phyloP scores from a whole-genome alignment of 1,284 basidiomycete species.

The Cerrena zonata region DNA sequence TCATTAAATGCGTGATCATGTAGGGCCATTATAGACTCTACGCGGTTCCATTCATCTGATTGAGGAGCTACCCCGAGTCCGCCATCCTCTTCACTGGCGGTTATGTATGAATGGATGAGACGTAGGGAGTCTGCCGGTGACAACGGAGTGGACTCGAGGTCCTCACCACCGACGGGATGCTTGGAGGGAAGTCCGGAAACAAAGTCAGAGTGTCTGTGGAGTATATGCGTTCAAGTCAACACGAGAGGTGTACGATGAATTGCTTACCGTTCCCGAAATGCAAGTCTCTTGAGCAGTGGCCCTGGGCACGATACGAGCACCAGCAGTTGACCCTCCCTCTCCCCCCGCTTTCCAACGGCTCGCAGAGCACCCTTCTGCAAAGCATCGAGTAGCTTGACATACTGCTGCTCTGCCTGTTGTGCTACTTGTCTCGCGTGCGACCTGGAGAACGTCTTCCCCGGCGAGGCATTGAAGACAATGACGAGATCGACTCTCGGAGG shows the following conservation, averaged over 20 bases:
- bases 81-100: constrained; percentile 62
- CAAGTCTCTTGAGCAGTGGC: constrained; percentile 56
- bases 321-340: constrained; percentile 71
- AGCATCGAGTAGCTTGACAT: constrained; percentile 54
- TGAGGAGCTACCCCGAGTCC: constrained; percentile 76
- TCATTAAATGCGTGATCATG: constrained; percentile 79
- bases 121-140: constrained; percentile 72
- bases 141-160: constrained; percentile 40
- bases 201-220: constrained; percentile 61
- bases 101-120: constrained; percentile 73
- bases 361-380: constrained; percentile 59
- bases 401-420: constrained; percentile 61
- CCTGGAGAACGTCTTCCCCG: constrained; percentile 46
- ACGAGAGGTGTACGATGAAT: neutral
- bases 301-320: constrained; percentile 74
- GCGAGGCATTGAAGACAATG: constrained; percentile 58
- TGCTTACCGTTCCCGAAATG: constrained; percentile 70
- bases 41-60: constrained; percentile 66
- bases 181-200: constrained; percentile 57
- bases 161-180: constrained; percentile 37
- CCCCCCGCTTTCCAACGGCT: constrained; percentile 69
- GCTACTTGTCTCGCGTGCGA: constrained; percentile 57
- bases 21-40: constrained; percentile 76
- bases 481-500: constrained; percentile 64
- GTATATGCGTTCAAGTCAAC: constrained; percentile 12